Conservation (phyloP, 2,329 filamentous ascomycete species). For the Cladophialophora exuberans region DNA sequence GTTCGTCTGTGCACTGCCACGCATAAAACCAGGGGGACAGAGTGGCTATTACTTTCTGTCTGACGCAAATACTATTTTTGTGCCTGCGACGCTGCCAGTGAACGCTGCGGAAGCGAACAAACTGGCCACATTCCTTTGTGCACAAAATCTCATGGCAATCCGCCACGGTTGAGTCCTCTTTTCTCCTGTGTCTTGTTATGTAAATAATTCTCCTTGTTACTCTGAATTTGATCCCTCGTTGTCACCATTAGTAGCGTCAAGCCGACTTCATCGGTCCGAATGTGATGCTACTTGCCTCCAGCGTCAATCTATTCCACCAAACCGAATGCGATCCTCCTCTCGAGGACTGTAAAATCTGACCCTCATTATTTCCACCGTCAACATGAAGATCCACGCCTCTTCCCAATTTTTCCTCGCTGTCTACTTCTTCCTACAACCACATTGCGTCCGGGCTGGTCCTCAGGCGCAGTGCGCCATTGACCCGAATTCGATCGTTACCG, state of each 20-base stretch:
- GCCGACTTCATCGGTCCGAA: background rate
- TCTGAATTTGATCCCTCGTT: background rate
- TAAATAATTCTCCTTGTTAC: background rate
- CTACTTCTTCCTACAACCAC: conserved; percentile 25
- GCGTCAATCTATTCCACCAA: no score
- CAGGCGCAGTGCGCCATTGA: conserved; percentile 59
- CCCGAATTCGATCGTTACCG: conserved; percentile 83
- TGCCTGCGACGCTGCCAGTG: background rate
- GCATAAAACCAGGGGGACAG: background rate
- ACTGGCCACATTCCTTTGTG: conserved; percentile 2
- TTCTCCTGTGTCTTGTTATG: background rate
- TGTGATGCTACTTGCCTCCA: background rate
- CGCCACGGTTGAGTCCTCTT: no score
- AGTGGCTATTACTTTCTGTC: background rate
- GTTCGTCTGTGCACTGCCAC: background rate
- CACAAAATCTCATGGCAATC: background rate
- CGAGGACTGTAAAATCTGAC: no score
- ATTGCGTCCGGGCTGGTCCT: conserved; percentile 24
- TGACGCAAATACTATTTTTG: conserved; percentile 1
- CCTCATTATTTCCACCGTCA: conserved; percentile 3
- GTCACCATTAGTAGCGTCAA: background rate
- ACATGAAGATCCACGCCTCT: conserved; percentile 26
- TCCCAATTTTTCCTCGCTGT: conserved; percentile 30
- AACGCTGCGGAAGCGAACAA: background rate
- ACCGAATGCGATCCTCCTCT: no score